Base-by-base conservation (phyloP, 352 stramenopile genomes). In the Phytophthora chlamydospora region DNA sequence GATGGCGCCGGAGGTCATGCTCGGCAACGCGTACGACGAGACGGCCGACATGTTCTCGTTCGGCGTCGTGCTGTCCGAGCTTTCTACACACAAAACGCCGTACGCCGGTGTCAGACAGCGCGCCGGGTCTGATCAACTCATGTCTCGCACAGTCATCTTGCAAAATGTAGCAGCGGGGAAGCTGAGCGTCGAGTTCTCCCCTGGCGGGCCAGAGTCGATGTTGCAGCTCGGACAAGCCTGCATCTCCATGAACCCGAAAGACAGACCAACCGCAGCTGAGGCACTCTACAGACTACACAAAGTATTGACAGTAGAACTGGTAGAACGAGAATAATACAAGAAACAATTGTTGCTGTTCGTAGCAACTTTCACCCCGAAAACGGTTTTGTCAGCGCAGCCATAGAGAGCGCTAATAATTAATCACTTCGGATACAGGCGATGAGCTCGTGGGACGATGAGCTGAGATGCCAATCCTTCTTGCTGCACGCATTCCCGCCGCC, bases 121-220 rank as follows among this genome's bases (percentile, higher is more conserved):
- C 2, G 19, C 44, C 0, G 40, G 54, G 13, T 58, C 36, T 6
- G 33, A 38, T 11, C 55, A 58, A 19, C 36, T 31, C 6, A 43
- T 70, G 36, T 31, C 68, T 4, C 63, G 67, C 27, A 73, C 67
- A 3, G 71, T 63, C 4, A 58, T 80, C 9, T 38, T 83, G 29
- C 71, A 83, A 50, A 40, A 78, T 5, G 71, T 78, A 1, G 67
- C 74, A 11, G 51, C 65, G 0, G 74, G 74, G 0, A 66, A 52
- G 33, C 21, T 83, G 33, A 59, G 40, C 4, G 54, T 78, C 8
- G 41, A 67, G 39, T 76, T 78, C 13, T 73, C 70, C 2, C 46
- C 36, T 1, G 34, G 11, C 16, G 24, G 14, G 29, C 61, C 54
- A 4, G 5, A 46, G 4, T 53, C 62, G 1, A 59, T 71, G 48